phyloP scores from a whole-genome alignment of 2,329 filamentous ascomycete genomes.

The Neofusicoccum sp. region DNA sequence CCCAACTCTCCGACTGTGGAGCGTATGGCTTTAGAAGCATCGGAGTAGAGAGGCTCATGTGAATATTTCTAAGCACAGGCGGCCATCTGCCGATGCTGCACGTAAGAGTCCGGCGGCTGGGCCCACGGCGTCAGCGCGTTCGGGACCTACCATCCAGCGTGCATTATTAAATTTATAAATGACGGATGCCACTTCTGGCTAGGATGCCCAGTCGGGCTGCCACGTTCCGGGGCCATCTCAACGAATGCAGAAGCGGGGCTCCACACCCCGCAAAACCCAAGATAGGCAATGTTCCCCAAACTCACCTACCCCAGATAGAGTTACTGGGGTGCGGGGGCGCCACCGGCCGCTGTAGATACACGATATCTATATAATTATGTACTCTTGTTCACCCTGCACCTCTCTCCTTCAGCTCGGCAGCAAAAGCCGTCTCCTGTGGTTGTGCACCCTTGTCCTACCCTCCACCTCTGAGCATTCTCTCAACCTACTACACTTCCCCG shows the following conservation, averaged over 20 bases:
- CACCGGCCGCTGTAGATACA: neutral
- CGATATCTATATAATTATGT: neutral
- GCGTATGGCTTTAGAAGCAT: no score
- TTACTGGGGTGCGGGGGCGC: neutral
- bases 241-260: neutral
- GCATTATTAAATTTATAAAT: no score
- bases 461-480: neutral
- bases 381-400: neutral
- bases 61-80: no score
- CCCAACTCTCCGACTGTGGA: no score
- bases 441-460: neutral
- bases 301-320: neutral
- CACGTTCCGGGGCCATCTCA: neutral
- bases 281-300: slow-evolving; percentile 2
- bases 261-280: slow-evolving; percentile 6
- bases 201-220: neutral
- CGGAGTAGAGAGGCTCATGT: no score
- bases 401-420: neutral
- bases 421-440: neutral
- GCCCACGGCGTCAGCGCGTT: no score
- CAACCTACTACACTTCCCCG: neutral
- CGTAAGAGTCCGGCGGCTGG: no score
- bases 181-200: no score
- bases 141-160: no score
- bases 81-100: no score